A percentile compares a stretch with the other conserved stretches of the same genome.
Conservation (phyloP, 108 stramenopile species). For the Skeletonema costatum region DNA sequence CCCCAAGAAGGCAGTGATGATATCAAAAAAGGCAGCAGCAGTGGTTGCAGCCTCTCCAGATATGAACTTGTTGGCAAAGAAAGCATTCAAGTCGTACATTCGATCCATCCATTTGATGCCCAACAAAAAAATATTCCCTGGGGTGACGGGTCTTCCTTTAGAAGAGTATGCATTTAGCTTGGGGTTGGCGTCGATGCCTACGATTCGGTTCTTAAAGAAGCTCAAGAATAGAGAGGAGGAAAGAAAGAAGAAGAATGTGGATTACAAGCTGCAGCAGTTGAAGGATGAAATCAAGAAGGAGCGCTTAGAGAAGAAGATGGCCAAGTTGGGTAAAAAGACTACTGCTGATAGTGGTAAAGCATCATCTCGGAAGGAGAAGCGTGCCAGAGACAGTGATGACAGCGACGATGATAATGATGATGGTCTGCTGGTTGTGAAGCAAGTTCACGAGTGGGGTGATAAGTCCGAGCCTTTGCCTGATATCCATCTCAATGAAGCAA, state of each 20-base stretch:
- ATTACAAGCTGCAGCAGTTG: constrained; percentile 86
- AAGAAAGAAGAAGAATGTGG: constrained; percentile 90
- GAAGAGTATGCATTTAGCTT: constrained; percentile 87
- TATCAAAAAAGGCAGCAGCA: constrained; percentile 84
- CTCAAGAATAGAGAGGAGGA: constrained; percentile 78
- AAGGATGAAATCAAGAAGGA: constrained; percentile 94
- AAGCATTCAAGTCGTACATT: constrained; percentile 92
- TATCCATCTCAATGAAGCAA: constrained; percentile 45
- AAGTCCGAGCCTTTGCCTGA: constrained; percentile 38
- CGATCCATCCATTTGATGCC: constrained; percentile 91
- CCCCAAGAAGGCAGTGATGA: constrained; percentile 90
- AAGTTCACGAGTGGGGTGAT: constrained; percentile 61
- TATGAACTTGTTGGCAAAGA: constrained; percentile 80
- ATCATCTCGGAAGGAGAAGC: constrained; percentile 31
- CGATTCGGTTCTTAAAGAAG: constrained; percentile 78
- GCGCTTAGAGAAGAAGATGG: constrained; percentile 81
- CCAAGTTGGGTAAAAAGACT: constrained; percentile 49
- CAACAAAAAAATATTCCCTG: constrained; percentile 65
- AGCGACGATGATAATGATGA: constrained; percentile 65
- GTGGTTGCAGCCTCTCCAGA: constrained; percentile 82
- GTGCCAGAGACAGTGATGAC: constrained; percentile 27
- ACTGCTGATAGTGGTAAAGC: constrained; percentile 18
- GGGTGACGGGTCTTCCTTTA: constrained; percentile 73
- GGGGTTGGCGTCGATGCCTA: constrained; percentile 89
- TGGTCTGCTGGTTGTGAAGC: constrained; percentile 79